These are phyloP conservation scores for Phytophthora fragariae DNA, from an alignment of 352 stramenopile genomes.

Conservation along the genomic window DNA sequence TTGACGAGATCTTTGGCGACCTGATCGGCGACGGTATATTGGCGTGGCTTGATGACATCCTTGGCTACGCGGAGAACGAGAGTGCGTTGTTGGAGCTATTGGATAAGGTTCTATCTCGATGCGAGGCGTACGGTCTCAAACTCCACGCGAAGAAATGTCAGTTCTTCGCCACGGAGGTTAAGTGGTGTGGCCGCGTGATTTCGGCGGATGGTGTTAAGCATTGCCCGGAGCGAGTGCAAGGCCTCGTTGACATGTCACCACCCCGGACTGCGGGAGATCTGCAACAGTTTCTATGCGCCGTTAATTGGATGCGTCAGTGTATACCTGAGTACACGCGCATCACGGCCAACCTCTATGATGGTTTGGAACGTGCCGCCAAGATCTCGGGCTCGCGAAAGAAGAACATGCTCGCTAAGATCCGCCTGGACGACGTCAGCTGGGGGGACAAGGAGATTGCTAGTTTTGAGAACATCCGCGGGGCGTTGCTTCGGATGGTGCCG, in stretches of 20 bases:
- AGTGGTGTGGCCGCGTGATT: no score
- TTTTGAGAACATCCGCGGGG: neutral
- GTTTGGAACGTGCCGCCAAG: slow-evolving; percentile 19
- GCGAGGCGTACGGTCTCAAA: no score
- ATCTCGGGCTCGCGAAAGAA: slow-evolving; percentile 30
- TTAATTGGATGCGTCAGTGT: slow-evolving; percentile 45
- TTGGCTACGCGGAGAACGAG: no score
- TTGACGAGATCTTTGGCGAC: no score
- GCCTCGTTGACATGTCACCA: slow-evolving; percentile 26
- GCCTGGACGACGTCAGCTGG: slow-evolving; percentile 19
- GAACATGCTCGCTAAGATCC: slow-evolving; percentile 5
- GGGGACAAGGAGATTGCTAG: slow-evolving; percentile 4
- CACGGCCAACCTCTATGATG: neutral
- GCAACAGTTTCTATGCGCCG: slow-evolving; percentile 25
- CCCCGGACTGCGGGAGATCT: slow-evolving; percentile 35
- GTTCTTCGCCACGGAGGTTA: slow-evolving; percentile 32
- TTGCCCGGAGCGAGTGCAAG: slow-evolving; percentile 11
- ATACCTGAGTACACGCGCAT: no score
- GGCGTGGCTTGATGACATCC: no score
- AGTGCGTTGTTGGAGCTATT: no score
- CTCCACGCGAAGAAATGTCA: slow-evolving; percentile 41
- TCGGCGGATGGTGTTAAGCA: no score
- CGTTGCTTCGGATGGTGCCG: slow-evolving; percentile 27
- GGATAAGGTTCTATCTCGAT: no score
- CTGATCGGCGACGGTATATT: no score